Base-by-base conservation (phyloP, 164 flowering plant genomes). In the Nelumbo lutea region DNA sequence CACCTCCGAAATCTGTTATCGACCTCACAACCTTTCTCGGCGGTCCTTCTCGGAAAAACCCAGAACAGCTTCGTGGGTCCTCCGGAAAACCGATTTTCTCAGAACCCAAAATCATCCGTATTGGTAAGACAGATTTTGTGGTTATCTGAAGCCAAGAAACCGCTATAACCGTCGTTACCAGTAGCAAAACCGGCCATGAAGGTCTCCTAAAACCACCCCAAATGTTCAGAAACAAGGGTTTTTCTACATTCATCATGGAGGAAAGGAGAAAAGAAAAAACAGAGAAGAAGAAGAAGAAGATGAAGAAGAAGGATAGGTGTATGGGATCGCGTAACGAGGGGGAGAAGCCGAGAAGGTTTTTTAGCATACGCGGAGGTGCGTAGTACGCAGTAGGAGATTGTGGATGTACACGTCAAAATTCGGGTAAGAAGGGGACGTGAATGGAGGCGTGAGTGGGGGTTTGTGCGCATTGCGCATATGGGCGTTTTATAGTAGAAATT, bases 1-100 rank as follows among this genome's bases (percentile, higher is more conserved):
- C 87, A 3, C 96, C 99, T 0, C 98, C 99, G 74, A 92, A 96
- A 39, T 90, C 97, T 62, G 39, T 41, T 44, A 96, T 81, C 58
- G 93, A 87, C 84, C 74, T 76, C 42, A 82, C 85, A 63, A 71
- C 68, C 78, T 51, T 79, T 66, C 88, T 81, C 74, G 3, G 55
- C 62, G 77, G 71, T 44, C 51, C 70, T 51, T 44, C 63, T 9
- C 63, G 59, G 72, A 79, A 87, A 56, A 90, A 78, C 62, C 88
- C 85, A 9, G 79, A 63, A 60, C 95, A 91, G 47, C 69, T 62
- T 7, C 59, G 63, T 38, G 65, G 48, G n/a, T 59, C 58, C 42
- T n/a, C 15, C 46, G 63, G 52, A 45, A 42, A 62, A 3, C 42
- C 45, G 57, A 44, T 43, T 42, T 61, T 67, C 40, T 69, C 40